Base-by-base conservation (phyloP, 495 filamentous ascomycete species). In the Trichoderma reesei region DNA sequence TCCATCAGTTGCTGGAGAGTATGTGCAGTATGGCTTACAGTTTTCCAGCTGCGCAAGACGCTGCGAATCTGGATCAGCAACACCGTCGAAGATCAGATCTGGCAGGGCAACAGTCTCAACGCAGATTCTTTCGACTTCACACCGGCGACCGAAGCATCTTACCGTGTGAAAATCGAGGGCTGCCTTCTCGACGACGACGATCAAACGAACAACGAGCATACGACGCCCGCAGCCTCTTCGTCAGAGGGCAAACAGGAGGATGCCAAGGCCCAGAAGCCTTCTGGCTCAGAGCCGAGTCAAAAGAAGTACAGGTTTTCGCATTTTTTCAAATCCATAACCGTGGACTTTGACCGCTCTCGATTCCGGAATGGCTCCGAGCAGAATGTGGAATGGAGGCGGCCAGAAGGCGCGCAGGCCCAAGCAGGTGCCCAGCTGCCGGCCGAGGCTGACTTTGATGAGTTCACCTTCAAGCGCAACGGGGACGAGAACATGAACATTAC, bases 1-100 rank as follows among this genome's bases (percentile, higher is more conserved):
- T 9, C 31, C 41, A 34, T 38, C 33, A 9, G 7, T 34, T 56
- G 51, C 31, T 11, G 59, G 3, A 48, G 41, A 26, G 8, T 56
- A 33, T 56, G 20, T 34, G 11, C 7, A 56, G 51, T 14, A 31
- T 34, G 1, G 18, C 51, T 67, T 64, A 64, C 41, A 34, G 59
- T 39, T 48, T 63, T 16, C 37, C 61, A 86, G 83, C 85, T 90
- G 60, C 87, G 88, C 74, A 88, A 88, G 70, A 96, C 89, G 26
- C 77, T 99, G 73, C 88, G 91, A 67, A 86, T 99, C 64, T 98
- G 92, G 91, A 88, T 99, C 67, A 91, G 88, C 71, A 99, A 99
- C 72, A 96, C 92, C 1, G 90, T 88, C 31, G 92, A 98, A 74
- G 89, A 90, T 69, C 95, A 98, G 74, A 88, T 90, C 18, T 97